Evolutionary conservation across 2,329 filamentous ascomycete species (phyloP), one percentile per base, ranked within the genome.

Genomic region (Phialemoniopsis sp.): DNA sequence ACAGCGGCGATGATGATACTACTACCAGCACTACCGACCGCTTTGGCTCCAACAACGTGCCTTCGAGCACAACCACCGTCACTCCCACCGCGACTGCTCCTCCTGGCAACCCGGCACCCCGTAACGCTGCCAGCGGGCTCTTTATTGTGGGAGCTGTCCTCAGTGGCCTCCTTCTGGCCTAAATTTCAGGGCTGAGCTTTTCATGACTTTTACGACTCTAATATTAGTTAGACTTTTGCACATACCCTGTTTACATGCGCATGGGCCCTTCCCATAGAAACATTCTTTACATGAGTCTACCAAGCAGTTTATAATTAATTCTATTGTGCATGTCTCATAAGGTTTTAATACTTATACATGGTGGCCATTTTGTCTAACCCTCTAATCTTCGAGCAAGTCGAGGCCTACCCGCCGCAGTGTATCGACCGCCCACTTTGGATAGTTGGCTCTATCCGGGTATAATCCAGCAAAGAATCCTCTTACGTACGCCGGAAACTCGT

Each of bases 381-480:
- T 29, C 21, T 39, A 60, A 19, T 49, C 49, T 35, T 59, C 61
- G 52, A 82, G 62, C 51, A 90, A 59, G 64, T 95, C 83, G 41
- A 98, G 79, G 2, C 85, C 87, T n/a, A 97, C 91, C 1, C 73
- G 76, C 44, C 66, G 73, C 46, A 98, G 63, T 7, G 93, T 89
- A 37, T 79, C 78, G 3, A 95, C 82, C 2, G 88, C 90, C 93
- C 93, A 98, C 0, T 67, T 63, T 0, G 94, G 93, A 56, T 88
- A 89, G 39, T 76, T 76, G 12, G 67, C 62, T 63, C 76, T 78
- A 50, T 83, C 72, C 38, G 75, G 57, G 59, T 96, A 90, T 43
- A 89, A 65, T 42, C 79, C 75, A 3, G 60, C 68, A 63, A 98
- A 98, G 66, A 95, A 97, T 28, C 75, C 64, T 49, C 69, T 80